Base-by-base conservation (phyloP, 2,329 filamentous ascomycete genomes). In the Paecilomyces sp. region DNA sequence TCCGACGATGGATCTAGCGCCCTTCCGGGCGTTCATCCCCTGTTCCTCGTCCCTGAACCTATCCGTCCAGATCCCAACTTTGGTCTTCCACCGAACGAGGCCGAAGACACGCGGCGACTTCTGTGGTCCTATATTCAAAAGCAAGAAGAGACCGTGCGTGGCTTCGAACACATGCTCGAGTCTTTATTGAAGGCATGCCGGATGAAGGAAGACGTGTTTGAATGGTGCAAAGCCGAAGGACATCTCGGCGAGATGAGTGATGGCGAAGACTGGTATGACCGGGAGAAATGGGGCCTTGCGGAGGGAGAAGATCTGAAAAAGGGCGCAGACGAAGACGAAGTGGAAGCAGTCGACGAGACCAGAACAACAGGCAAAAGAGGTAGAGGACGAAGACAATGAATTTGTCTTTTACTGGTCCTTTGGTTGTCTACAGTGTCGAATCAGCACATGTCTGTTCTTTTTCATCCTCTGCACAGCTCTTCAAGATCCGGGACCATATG, bases 181-280 rank as follows among this genome's bases (percentile, higher is more conserved):
- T 83, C 81, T n/a, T 70, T 88, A 55, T 74, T 84, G 58, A 78
- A 80, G 59, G 83, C 84, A n/a, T 81, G 84, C 62, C 79, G 83
- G 53, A 81, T 86, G 80, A 77, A 85, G 59, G 79, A 82, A 51
- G 78, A 83, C 36, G 83, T 88, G 1, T 81, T 81, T 65, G 80
- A 83, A 62, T 85, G 82, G 79, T 82, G 80, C 67, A 86, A 85
- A 67, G 83, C 85, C 0, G 85, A 87, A 67, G 85, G 77, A 5
- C 85, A 88, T 69, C 73, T 86, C 15, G 84, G 84, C 3, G 85
- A 88, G 68, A 82, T 87, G 83, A 86, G 83, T 57, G 85, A 88
- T 66, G 85, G 85, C 1, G 85, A 88, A 72, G 85, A 88, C 66
- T 88, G 85, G 85, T 85, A 86, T 64, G 85, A 88, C 66, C 75